Evolutionary conservation across 2,329 filamentous ascomycete genomes (phyloP), one percentile per base, ranked within the genome.

Genomic region (Xylaria digitata): DNA sequence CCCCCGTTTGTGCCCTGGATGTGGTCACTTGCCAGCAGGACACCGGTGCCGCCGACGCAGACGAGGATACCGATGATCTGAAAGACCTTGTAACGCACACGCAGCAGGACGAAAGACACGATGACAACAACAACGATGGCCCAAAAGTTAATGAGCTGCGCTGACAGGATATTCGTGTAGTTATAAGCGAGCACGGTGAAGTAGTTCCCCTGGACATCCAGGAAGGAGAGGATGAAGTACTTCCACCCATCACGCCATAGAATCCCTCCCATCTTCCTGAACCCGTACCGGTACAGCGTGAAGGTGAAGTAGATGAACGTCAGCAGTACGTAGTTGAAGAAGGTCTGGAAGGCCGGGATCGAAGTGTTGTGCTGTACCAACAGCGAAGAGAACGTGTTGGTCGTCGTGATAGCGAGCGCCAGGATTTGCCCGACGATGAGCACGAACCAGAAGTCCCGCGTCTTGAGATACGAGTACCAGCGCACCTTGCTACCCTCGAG

Each of bases 61-160:
- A 98, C 84, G 55, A 97, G 76, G 78, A 99, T 98, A 63, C 96
- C 96, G 37, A 87, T 73, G 74, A 97, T 88, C 83, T 98, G 96
- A 65, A 92, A 89, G 77, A 87, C 83, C 82, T 94, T 93, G 85
- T 99, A 99, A 75, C 96, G 92, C 50, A 99, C 96, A 72, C 86
- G 87, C 65, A 99, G 87, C 73, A 97, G 84, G 70, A 90, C 72
- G 81, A 97, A 94, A 32, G 93, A 97, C 71, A 97, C 82, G 68
- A 92, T 77, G 21, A 98, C 93, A 23, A 99, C 96, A 69, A 95
- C 90, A 57, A 97, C 92, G 72, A 99, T 98, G 73, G 94, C 92
- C 95, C 95, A 98, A 83, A 98, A 98, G 85, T 97, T 97, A 82
- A 99, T 93, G 59, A 99, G 87, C 84, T 98, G 94, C 17, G 94